A percentile compares a stretch with the other conserved stretches of the same genome.
phyloP scores from a whole-genome alignment of 2,329 filamentous ascomycete genomes.

The Aspergillus fischeri region DNA sequence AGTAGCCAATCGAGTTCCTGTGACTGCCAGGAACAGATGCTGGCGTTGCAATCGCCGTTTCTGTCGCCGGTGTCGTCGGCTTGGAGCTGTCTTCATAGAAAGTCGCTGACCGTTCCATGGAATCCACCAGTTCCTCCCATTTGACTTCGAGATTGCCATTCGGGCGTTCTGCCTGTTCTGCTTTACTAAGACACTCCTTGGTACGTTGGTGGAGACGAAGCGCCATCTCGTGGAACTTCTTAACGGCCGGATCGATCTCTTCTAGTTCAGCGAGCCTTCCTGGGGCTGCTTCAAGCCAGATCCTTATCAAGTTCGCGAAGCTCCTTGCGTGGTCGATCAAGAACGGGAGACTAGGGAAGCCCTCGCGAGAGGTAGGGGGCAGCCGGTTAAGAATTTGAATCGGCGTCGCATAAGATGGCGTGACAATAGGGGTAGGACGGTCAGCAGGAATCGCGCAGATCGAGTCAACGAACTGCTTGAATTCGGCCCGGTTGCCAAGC shows the following conservation, averaged over 20 bases:
- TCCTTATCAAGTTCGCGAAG: constrained; percentile 74
- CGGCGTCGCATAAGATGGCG: constrained; percentile 86
- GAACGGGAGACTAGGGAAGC: constrained; percentile 88
- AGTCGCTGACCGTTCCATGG: constrained; percentile 42
- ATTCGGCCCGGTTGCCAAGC: constrained; percentile 66
- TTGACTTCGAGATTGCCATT: constrained; percentile 44
- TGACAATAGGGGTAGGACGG: constrained; percentile 59
- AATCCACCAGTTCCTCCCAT: constrained; percentile 48
- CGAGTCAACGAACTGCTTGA: constrained; percentile 82
- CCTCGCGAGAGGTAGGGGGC: constrained; percentile 76
- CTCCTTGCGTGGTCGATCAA: constrained; percentile 85
- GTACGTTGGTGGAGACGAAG: constrained; percentile 41
- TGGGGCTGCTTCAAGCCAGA: constrained; percentile 43
- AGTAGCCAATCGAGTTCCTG: constrained; percentile 41
- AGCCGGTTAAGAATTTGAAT: constrained; percentile 83
- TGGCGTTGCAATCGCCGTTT: constrained; percentile 26
- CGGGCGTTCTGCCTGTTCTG: constrained; percentile 47
- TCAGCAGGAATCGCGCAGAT: constrained; percentile 80
- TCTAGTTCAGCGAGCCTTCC: constrained; percentile 36
- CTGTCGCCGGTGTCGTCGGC: constrained; percentile 34
- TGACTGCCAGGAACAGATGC: constrained; percentile 31
- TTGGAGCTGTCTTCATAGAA: constrained; percentile 40
- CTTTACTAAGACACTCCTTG: constrained; percentile 43
- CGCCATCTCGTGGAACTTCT: constrained; percentile 43
- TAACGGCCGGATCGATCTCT: constrained; percentile 35